Evolutionary conservation across 2,329 filamentous ascomycete species (phyloP).

Genomic region (Cyanodermella asteris): DNA sequence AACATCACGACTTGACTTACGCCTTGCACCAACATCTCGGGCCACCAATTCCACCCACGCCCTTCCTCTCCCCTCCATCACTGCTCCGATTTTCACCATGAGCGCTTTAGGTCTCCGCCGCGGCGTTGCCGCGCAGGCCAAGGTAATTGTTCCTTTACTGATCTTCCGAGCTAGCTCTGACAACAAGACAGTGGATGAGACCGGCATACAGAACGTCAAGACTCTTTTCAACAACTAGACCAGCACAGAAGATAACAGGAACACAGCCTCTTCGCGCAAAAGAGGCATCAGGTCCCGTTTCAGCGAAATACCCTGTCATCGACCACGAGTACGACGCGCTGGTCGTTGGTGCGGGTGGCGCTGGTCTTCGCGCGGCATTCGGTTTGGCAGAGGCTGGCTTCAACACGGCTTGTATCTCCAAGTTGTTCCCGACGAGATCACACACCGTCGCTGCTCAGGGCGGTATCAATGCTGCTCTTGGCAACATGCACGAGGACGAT

Average conservation of each 20-base stretch:
- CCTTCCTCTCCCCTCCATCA: too few species aligned
- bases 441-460: conserved; percentile 47
- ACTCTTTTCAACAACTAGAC: conserved; percentile 70
- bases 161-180: conserved; percentile 42
- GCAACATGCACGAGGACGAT: conserved; percentile 33
- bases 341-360: conserved; percentile 47
- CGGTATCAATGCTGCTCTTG: conserved; percentile 37
- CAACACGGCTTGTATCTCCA: conserved; percentile 42
- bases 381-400: conserved; percentile 41
- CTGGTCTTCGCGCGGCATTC: conserved; percentile 40
- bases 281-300: conserved; percentile 72
- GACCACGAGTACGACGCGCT: conserved; percentile 98
- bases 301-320: conserved; percentile 83
- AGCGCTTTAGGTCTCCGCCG: too few species aligned
- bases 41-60: too few species aligned
- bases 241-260: conserved; percentile 63
- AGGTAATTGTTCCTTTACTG: conserved; percentile 10
- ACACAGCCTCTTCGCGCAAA: conserved; percentile 75
- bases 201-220: too few species aligned
- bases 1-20: too few species aligned
- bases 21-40: too few species aligned
- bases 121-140: too few species aligned
- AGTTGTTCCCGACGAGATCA: conserved; percentile 40
- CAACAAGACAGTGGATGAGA: conserved; percentile 42
- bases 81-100: too few species aligned